Evolutionary conservation across 2,329 filamentous ascomycete species (phyloP).

Genomic region (Fonsecaea multimorphosa): DNA sequence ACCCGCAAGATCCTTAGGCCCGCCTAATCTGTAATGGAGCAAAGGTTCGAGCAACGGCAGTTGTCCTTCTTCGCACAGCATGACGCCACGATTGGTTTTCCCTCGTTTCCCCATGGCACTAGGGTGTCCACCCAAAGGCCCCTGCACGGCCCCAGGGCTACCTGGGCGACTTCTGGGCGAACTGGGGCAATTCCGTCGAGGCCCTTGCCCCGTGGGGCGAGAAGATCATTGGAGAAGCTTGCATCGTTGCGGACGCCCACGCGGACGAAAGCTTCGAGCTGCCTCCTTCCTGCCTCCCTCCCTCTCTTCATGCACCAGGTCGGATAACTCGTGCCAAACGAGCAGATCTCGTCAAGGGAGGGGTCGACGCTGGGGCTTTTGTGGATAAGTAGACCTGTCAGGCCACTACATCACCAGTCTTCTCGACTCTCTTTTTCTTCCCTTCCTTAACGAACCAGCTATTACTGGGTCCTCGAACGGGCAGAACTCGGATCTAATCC

Average conservation of each 20-base stretch:
- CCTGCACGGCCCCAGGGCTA: too few species aligned
- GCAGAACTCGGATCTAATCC: neutral
- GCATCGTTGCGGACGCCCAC: neutral
- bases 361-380: neutral
- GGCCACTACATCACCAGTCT: slow-evolving; percentile 6
- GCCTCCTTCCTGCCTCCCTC: neutral
- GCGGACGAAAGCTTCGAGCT: neutral
- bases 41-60: slow-evolving; percentile 14
- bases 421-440: neutral
- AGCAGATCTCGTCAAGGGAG: slow-evolving; percentile 6
- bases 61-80: neutral
- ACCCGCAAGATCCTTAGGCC: neutral
- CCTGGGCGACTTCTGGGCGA: neutral
- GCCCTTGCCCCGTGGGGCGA: slow-evolving; percentile 17
- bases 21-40: slow-evolving; percentile 12
- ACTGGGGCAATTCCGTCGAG: slow-evolving; percentile 23
- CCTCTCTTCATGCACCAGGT: slow-evolving; percentile 3
- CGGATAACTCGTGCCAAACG: neutral
- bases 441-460: neutral
- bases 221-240: slow-evolving; percentile 19
- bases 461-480: neutral
- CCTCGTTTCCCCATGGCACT: neutral
- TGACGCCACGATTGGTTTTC: slow-evolving; percentile 8
- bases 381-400: slow-evolving; percentile 8
- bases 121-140: neutral